Percentiles rank a stretch among this genome's conserved stretches.
Evolutionary conservation across 2,329 filamentous ascomycete species (phyloP).

Genomic region (Cercospora sp.): DNA sequence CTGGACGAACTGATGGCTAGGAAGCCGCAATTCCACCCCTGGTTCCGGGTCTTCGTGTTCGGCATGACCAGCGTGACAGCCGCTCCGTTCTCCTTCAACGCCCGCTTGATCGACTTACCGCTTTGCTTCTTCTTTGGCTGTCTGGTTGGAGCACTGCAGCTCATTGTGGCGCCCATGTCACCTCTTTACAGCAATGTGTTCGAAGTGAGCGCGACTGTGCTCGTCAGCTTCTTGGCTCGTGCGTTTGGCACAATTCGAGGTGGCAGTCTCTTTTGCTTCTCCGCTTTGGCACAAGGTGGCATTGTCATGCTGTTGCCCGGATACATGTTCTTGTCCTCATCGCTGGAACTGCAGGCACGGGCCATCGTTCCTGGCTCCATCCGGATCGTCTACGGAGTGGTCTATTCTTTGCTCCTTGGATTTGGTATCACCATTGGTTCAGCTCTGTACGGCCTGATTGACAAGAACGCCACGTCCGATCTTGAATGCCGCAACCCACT

Average conservation of each 20-base stretch:
- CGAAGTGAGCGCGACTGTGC: constrained; percentile 50
- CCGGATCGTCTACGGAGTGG: constrained; percentile 54
- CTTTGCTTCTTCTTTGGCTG: constrained; percentile 74
- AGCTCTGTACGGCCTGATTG: constrained; percentile 50
- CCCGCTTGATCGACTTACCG: constrained; percentile 74
- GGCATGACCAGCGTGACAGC: constrained; percentile 76
- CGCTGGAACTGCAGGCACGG: constrained; percentile 50
- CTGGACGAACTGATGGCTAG: constrained; percentile 64
- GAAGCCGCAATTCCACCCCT: constrained; percentile 54
- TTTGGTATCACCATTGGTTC: constrained; percentile 54
- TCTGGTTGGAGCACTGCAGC: constrained; percentile 70
- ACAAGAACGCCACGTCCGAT: constrained; percentile 47
- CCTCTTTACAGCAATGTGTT: constrained; percentile 64
- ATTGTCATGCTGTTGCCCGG: constrained; percentile 53
- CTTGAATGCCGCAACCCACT: constrained; percentile 51
- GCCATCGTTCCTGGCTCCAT: constrained; percentile 52
- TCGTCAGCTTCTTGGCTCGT: constrained; percentile 51
- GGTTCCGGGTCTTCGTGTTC: constrained; percentile 63
- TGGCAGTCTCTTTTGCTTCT: constrained; percentile 51
- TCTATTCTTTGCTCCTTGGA: constrained; percentile 55
- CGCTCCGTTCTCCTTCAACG: constrained; percentile 76
- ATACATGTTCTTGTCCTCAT: constrained; percentile 49
- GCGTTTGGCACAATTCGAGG: constrained; percentile 49
- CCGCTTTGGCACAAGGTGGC: constrained; percentile 51
- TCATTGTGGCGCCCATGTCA: constrained; percentile 71